Evolutionary conservation across 495 filamentous ascomycete genomes (phyloP), one percentile per base, ranked within the genome.

Genomic region (Ramalina peruviana): DNA sequence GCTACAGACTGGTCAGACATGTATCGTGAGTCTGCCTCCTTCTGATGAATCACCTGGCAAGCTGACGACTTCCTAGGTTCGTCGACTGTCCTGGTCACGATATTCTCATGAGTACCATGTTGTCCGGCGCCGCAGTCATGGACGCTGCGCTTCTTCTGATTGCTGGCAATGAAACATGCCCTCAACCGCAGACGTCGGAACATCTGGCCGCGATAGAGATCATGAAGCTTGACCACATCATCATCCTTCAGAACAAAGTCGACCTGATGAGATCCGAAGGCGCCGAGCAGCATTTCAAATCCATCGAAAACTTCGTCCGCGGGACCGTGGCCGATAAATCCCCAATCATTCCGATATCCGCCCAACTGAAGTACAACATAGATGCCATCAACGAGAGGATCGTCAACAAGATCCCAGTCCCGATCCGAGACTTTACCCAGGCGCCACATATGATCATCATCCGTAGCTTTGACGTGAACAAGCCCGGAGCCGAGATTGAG

Each of bases 81-180:
- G 93, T 98, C 50, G 92, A 98, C 67, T 98, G 92, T 76, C 92
- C 92, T 36, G 92, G 92, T 67, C 92, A 98, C 82, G 92, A 98
- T 70, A 98, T 98, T 86, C 88, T 98, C 61, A 98, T 98, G 92
- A 95, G 89, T 68, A 98, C 92, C 52, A 98, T 97, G 92, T 81
- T 97, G 70, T 98, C 92, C 63, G 93, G 92, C 61, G 92, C 92
- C 60, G 92, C 92, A 40, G 92, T 98, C 74, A 98, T 98, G 92
- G 92, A 98, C 66, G 92, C 92, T 44, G 93, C 93, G 30, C 76
- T 98, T 27, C 79, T 98, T 27, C 74, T 98, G 39, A 96, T 98
- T 63, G 93, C 92, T 53, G 93, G 92, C 71, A 98, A 98, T 73
- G 92, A 98, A 84, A 83, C 84, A 16, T 96, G 92, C 69, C 92